These are phyloP conservation scores for Iberis pinnata DNA, from an alignment of 345 rosid species.

Conservation along the genomic window DNA sequence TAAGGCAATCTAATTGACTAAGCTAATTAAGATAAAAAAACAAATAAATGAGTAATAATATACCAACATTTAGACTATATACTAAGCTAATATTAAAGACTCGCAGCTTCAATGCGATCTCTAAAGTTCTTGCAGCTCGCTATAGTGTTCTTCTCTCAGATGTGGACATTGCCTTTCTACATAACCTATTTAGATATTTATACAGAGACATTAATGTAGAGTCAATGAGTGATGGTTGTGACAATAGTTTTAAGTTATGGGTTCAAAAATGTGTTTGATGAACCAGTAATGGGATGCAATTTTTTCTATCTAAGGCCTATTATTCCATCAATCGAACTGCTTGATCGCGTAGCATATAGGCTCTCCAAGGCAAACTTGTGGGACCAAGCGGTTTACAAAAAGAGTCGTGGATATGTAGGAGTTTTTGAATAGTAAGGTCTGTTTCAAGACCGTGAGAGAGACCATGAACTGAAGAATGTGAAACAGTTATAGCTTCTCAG, in stretches of 20 bases:
- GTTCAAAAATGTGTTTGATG: not conserved
- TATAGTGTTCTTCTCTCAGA: not conserved
- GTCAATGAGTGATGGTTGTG: not conserved
- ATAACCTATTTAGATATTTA: not conserved
- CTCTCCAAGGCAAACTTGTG: not conserved
- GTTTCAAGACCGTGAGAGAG: not conserved
- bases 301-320: not conserved
- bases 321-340: not conserved
- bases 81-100: too few relatives aligned
- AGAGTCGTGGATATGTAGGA: not conserved
- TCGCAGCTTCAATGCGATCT: too few relatives aligned
- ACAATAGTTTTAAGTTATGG: not conserved
- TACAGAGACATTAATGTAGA: not conserved
- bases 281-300: not conserved
- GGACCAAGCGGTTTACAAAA: not conserved
- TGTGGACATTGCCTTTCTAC: not conserved
- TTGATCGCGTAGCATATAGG: not conserved
- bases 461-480: not conserved
- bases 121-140: not conserved
- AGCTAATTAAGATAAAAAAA: too few relatives aligned
- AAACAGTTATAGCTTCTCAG: not conserved
- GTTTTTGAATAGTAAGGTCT: not conserved
- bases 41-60: too few relatives aligned
- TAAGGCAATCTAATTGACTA: too few relatives aligned
- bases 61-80: too few relatives aligned